Conservation (phyloP, 495 filamentous ascomycete genomes). For the Pyrenopolyporus hunteri region DNA sequence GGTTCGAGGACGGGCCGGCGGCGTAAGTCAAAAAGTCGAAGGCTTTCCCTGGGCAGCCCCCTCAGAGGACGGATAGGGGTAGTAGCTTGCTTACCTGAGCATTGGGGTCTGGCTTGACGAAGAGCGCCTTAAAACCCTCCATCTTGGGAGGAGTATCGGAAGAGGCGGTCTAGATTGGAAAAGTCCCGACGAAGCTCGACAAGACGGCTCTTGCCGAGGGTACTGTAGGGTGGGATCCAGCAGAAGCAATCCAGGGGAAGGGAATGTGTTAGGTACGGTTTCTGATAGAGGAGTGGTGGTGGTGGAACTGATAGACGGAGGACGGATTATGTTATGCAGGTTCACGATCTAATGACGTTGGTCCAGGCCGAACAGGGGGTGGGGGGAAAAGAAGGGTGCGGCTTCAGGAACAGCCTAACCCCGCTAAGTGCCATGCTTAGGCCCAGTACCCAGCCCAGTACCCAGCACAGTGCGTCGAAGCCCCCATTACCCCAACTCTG, state of each 20-base stretch:
- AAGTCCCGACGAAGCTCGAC: conserved; percentile 14
- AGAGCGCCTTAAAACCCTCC: conserved; percentile 85
- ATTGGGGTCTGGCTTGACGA: conserved; percentile 91
- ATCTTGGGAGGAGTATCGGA: conserved; percentile 54
- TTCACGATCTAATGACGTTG: conserved; percentile 39
- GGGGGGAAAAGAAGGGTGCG: background rate
- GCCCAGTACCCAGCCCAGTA: background rate
- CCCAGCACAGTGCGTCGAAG: too few species aligned
- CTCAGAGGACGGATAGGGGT: conserved; percentile 2
- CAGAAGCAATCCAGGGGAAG: conserved; percentile 17
- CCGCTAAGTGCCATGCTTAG: conserved; percentile 22
- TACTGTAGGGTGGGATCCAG: conserved; percentile 17
- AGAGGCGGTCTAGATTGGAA: background rate
- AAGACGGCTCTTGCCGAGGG: conserved; percentile 27
- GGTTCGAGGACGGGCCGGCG: background rate
- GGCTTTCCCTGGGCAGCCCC: background rate
- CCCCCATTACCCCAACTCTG: too few species aligned
- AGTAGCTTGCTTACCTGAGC: conserved; percentile 67
- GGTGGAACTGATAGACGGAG: conserved; percentile 22
- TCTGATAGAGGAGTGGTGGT: conserved; percentile 1
- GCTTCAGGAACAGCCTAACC: conserved; percentile 37
- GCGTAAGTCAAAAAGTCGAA: background rate
- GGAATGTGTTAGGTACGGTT: conserved; percentile 10
- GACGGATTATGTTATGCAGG: conserved; percentile 30
- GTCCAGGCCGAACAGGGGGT: conserved; percentile 13